Evolutionary conservation across 2,329 filamentous ascomycete species (phyloP).

Genomic region (Cordyceps fumosorosea): DNA sequence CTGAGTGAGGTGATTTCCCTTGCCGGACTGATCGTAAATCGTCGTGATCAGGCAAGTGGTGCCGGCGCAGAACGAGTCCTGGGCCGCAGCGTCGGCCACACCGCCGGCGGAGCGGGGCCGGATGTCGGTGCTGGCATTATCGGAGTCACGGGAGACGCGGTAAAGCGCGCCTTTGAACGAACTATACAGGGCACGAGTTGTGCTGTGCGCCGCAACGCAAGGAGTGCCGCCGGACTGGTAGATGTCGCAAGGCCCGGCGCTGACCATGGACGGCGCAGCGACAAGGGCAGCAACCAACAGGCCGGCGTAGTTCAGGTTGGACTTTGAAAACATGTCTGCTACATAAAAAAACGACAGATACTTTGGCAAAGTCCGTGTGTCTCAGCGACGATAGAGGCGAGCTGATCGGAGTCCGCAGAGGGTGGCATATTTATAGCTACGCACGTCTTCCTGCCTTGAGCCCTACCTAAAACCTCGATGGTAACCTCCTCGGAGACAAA

Average conservation of each 20-base stretch:
- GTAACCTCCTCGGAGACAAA: background rate
- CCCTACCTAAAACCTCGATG: background rate
- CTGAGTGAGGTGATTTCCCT: slow-evolving; percentile 55
- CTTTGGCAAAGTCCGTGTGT: no score
- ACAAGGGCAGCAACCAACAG: background rate
- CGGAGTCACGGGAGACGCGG: slow-evolving; percentile 49
- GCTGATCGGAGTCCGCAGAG: background rate
- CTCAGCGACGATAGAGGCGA: background rate
- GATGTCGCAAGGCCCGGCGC: slow-evolving; percentile 53
- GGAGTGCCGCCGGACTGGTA: slow-evolving; percentile 51
- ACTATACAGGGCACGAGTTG: slow-evolving; percentile 55
- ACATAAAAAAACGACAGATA: background rate
- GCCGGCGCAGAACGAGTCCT: slow-evolving; percentile 53
- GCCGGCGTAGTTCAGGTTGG: background rate
- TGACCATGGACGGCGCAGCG: slow-evolving; percentile 26
- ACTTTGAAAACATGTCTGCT: background rate
- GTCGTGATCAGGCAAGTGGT: slow-evolving; percentile 58
- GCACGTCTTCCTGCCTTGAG: background rate
- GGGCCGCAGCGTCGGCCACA: slow-evolving; percentile 53
- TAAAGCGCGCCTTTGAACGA: slow-evolving; percentile 48
- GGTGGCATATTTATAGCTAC: background rate
- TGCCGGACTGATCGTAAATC: slow-evolving; percentile 61
- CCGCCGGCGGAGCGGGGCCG: slow-evolving; percentile 49
- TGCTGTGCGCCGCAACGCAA: slow-evolving; percentile 56
- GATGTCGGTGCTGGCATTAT: slow-evolving; percentile 38